Base-by-base conservation (phyloP, 495 filamentous ascomycete genomes). In the Melanomma pulvis-pyrius region DNA sequence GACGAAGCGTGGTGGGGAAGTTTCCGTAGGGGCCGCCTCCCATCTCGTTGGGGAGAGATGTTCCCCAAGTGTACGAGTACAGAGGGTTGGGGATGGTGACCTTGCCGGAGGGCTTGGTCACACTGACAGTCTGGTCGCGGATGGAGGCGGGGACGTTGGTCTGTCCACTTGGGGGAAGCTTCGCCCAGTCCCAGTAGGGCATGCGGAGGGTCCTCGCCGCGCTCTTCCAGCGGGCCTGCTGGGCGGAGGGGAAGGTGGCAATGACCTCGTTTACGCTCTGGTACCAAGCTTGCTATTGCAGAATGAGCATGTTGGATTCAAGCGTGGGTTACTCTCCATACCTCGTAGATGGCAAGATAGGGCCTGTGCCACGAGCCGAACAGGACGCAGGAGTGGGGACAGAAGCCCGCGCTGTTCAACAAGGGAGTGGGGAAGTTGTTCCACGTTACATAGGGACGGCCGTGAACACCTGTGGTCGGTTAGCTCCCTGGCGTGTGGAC, bases 281-380 rank as follows among this genome's bases (percentile, higher is more conserved):
- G 64, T 79, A 83, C 53, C 87, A 72, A 6, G 82, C 79, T 84
- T 88, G 85, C 85, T 88, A 61, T 46, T 26, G 7, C 17, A 26
- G 5, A 41, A 47, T 56, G 7, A 29, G 25, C 41, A n/a, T 29
- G 30, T 13, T 28, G 9, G 3, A 44, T 26, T 21, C 15, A n/a
- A 24, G 24, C 5, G 44, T 6, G 12, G 9, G 19, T 30, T 5
- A 54, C 15, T 28, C 0, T 26, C 1, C 74, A 61, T 76, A 87
- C 86, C 82, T 90, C 88, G 67, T 83, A 85, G 49, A 90, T 73
- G 48, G 82, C 81, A 61, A 90, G 80, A 73, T 90, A 91, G 17
- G 87, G 84, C 53, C 88, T 80, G 77, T 91, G 88, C 88, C 88
- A 91, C 28, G 86, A 81, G 49, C 83, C 81, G 68, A 90, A 90